phyloP scores from a whole-genome alignment of 129 eudicot genomes.

The Daucus carota region DNA sequence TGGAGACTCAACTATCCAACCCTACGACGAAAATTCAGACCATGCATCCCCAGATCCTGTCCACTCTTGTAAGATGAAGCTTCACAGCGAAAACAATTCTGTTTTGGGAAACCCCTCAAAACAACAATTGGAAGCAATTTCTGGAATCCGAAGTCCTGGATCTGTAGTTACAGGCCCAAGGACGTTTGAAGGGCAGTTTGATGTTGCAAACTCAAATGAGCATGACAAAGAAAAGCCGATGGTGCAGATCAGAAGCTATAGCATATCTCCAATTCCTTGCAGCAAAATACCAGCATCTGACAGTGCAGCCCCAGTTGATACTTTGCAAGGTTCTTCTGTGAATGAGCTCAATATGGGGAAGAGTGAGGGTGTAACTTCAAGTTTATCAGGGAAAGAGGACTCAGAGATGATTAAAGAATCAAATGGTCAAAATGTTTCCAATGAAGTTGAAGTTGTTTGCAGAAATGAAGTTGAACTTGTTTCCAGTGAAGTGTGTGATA shows the following conservation, averaged over 20 bases:
- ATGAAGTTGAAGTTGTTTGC: constrained; percentile 25
- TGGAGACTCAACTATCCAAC: constrained; percentile 6
- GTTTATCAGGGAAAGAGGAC: constrained; percentile 23
- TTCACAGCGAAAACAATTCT: constrained; percentile 7
- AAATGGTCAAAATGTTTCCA: constrained; percentile 13
- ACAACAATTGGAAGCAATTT: neutral
- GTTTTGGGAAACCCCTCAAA: neutral
- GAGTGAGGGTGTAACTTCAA: constrained; percentile 23
- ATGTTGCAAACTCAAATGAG: constrained; percentile 12
- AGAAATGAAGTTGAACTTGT: no score
- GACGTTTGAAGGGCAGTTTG: constrained; percentile 7
- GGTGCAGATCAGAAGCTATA: constrained; percentile 18
- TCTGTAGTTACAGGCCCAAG: constrained; percentile 14
- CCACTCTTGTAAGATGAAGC: neutral
- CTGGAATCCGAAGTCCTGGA: neutral
- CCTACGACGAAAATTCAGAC: constrained; percentile 18
- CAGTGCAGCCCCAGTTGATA: neutral
- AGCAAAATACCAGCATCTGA: neutral
- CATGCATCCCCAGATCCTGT: constrained; percentile 14
- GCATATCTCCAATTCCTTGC: constrained; percentile 10
- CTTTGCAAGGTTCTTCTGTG: constrained; percentile 15
- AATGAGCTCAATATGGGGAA: constrained; percentile 17
- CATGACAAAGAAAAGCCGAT: constrained; percentile 28
- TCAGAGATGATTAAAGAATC: constrained; percentile 18
- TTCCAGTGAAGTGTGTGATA: neutral